Evolutionary conservation across 169 alveolate genomes (phyloP), one percentile per base, ranked within the genome.

Genomic region (Eimeria zaria): DNA sequence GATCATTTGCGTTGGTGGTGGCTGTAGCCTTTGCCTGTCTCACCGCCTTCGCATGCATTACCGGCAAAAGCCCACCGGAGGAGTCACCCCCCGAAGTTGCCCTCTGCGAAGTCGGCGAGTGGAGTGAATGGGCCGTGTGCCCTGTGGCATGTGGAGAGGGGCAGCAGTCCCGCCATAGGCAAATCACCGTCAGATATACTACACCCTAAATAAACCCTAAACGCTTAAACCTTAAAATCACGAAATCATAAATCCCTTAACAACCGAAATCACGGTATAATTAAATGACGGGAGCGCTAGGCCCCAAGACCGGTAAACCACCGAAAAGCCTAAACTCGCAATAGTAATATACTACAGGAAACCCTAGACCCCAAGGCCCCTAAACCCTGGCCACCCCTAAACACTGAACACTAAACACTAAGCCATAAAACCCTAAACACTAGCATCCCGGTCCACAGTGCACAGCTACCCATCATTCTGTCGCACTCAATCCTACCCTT

Each of bases 61-160:
- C 9, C 22, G 78, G 80, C 20, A n/a, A 84, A 39, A 58, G 80
- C 58, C 51, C 51, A 14, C 46, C 16, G 69, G 91, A 58, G 30
- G 46, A 39, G 5, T 41, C 58, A 5, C 39, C 53, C 16, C 73
- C 91, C 2, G 33, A 14, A 5, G 41, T 27, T 16, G 76, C 48
- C 41, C 30, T 18, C 9, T 84, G 91, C 36, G n/a, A 55, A 33
- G 64, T 69, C 46, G 58, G 53, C 22, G 60, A 55, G 30, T 84
- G 91, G 91, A 39, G 80, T 36, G 91, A 84, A 27, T 84, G 91
- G 91, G n/a, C 58, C 24, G 60, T 53, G 5, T 84, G 91, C 64
- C 91, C 91, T 16, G 76, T 36, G 18, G 91, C 48, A 11, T 84
- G 91, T 18, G 91, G 91, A 84, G 76, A 84, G 14, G 36, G 91